Conservation (phyloP, 2,329 filamentous ascomycete genomes). For the Chalaropsis thielavioides region DNA sequence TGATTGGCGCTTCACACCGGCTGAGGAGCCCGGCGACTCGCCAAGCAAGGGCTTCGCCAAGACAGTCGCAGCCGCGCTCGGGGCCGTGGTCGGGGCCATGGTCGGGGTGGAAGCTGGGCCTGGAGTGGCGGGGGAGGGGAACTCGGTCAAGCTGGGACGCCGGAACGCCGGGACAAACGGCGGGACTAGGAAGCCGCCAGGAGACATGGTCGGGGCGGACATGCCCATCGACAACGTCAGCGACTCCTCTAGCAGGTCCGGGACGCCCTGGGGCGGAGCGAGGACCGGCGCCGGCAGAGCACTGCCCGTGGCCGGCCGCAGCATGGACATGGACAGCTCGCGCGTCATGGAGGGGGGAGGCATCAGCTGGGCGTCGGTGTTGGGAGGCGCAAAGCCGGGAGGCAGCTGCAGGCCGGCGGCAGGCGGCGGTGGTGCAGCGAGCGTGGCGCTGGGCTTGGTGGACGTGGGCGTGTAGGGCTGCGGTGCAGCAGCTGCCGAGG, state of each 20-base stretch:
- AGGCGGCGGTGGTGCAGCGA: background rate
- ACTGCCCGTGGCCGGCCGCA: slow-evolving; percentile 16
- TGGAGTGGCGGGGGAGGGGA: background rate
- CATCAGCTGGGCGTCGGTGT: slow-evolving; percentile 4
- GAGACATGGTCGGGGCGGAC: slow-evolving; percentile 20
- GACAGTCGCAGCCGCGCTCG: background rate
- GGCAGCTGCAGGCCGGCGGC: slow-evolving; percentile 13
- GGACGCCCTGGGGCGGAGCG: slow-evolving; percentile 24
- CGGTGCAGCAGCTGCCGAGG: background rate
- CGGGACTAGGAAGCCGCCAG: slow-evolving; percentile 18
- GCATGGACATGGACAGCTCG: slow-evolving; percentile 1
- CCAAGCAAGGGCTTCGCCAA: background rate
- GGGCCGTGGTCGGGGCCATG: background rate
- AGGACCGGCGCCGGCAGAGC: slow-evolving; percentile 29
- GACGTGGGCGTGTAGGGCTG: background rate
- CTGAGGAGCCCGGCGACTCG: background rate
- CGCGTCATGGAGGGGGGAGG: slow-evolving; percentile 13
- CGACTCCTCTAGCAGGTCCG: slow-evolving; percentile 15
- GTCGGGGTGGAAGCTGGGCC: background rate
- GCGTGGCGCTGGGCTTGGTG: background rate
- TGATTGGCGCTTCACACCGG: background rate
- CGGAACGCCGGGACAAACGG: slow-evolving; percentile 17
- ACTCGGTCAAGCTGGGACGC: background rate
- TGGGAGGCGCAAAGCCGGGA: slow-evolving; percentile 15
- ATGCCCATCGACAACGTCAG: slow-evolving; percentile 20